Conservation (phyloP, 257 asterid species). For the Orobanche coerulescens region DNA sequence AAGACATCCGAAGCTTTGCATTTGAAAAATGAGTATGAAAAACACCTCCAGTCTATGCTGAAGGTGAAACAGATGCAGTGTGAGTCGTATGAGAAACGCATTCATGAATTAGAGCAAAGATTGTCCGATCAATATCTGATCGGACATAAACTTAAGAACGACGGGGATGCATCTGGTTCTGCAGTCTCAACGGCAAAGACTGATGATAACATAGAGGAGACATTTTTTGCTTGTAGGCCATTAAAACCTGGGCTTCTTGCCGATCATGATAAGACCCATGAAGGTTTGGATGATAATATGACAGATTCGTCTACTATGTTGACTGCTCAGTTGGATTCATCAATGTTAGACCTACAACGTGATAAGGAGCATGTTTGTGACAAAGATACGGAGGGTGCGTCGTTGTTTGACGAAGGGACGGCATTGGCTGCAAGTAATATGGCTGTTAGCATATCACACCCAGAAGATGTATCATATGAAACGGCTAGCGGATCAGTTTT, state of each 20-base stretch:
- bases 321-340: conserved; percentile 71
- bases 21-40: conserved; percentile 68
- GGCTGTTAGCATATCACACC: conserved; percentile 71
- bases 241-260: conserved; percentile 36
- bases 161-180: conserved; percentile 36
- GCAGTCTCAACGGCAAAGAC: conserved; percentile 39
- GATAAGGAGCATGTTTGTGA: conserved; percentile 46
- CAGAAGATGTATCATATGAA: conserved; percentile 35
- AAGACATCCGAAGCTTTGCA: conserved; percentile 81
- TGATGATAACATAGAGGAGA: conserved; percentile 61
- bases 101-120: conserved; percentile 83
- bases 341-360: conserved; percentile 66
- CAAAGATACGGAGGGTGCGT: conserved; percentile 44
- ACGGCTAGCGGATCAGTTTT: conserved; percentile 29
- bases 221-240: conserved; percentile 50
- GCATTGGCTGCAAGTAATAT: conserved; percentile 54
- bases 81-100: conserved; percentile 85
- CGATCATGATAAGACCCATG: conserved; percentile 47
- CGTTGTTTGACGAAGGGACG: conserved; percentile 35
- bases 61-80: conserved; percentile 73
- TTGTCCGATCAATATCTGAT: conserved; percentile 63
- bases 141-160: conserved; percentile 36
- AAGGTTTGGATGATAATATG: conserved; percentile 74
- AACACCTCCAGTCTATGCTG: conserved; percentile 67
- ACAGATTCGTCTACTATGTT: conserved; percentile 60